Evolutionary conservation across 352 stramenopile species (phyloP), one percentile per base, ranked within the genome.

Genomic region (Aphanomyces astaci): DNA sequence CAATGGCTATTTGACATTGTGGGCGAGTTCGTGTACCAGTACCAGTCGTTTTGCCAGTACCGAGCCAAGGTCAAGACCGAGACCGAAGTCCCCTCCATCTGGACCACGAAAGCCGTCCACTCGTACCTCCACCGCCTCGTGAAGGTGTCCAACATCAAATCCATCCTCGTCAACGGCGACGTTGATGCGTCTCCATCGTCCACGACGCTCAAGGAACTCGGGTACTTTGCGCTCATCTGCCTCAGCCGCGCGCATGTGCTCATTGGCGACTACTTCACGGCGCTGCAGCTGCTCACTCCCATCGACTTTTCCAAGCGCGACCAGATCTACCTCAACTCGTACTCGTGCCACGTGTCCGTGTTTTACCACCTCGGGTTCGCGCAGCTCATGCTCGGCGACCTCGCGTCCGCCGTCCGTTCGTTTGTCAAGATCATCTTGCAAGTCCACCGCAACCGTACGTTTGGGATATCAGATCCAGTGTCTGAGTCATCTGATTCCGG

Each of bases 11-110:
- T 99, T 77, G 96, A 99, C 80, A 96, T 99, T 71, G 80, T 99
- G 13, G 89, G 98, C 72, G 97, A 99, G 82, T 99, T 99, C 72
- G 90, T 99, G 1, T 99, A 99, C 80, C 96, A 99, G 80, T 99
- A 98, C 82, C 96, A 99, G 80, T 95, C 91, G 66, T 99, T 98
- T 75, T 98, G 92, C 77, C 95, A 99, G 78, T 97, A 97, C 76
- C 87, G 94, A 53, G 94, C 88, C 33, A 92, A 95, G 79, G 65
- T 77, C 63, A 90, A 91, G 73, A 72, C 71, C 36, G 80, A 94
- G 67, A 25, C 54, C 52, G 65, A 72, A 28, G 79, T 90, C 71
- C 78, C 80, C 53, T 62, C 68, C 72, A 97, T 97, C 45, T 99
- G 97, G 97, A 88, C 88, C 65, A 96, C 97, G 0, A 88, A 96